Evolutionary conservation across 257 asterid species (phyloP), one percentile per base, ranked within the genome.

Genomic region (Schizonepeta tenuifolia): DNA sequence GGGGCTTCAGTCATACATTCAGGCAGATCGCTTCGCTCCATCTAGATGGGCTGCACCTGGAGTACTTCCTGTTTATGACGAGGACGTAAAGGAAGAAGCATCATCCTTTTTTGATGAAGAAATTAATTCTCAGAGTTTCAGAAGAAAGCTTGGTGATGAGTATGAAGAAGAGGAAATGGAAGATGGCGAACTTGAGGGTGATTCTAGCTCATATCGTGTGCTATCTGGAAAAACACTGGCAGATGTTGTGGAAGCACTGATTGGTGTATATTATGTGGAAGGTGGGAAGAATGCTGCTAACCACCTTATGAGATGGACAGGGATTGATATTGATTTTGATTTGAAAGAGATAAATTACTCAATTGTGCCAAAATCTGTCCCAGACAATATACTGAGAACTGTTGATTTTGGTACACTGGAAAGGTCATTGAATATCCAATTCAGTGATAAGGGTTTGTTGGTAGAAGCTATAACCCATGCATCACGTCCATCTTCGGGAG

Each of bases 31-130:
- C 77, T 95, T 95, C 81, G 88, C 99, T 80, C 98, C 98, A 55
- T 88, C 98, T 67, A 88, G 99, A 83, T 95, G 99, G 99, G 95
- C 98, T 55, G 95, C 98, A 33, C 99, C 99, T 12, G 99, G 99
- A 26, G 99, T 95, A 59, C 90, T 83, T 68, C 99, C 99, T 47
- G 96, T 92, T 70, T 95, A 86, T 59, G 99, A 95, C 63, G 99
- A 95, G 86, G 99, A 95, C 62, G 80, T 75, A 49, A 86, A 83
- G 82, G 97, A 91, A 47, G 84, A 75, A 12, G 92, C 84, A 43
- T 79, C 82, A 15, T 77, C 88, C 5, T 65, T 89, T 38, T 85
- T 89, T 76, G 89, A 86, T 73, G 71, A 59, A 65, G 92, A 79
- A 73, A 59, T 47, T 14, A 73, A 55, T 55, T 66, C 70, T 57